Base-by-base conservation (phyloP, 805 yeast species). In the Lipomyces starkeyi region DNA sequence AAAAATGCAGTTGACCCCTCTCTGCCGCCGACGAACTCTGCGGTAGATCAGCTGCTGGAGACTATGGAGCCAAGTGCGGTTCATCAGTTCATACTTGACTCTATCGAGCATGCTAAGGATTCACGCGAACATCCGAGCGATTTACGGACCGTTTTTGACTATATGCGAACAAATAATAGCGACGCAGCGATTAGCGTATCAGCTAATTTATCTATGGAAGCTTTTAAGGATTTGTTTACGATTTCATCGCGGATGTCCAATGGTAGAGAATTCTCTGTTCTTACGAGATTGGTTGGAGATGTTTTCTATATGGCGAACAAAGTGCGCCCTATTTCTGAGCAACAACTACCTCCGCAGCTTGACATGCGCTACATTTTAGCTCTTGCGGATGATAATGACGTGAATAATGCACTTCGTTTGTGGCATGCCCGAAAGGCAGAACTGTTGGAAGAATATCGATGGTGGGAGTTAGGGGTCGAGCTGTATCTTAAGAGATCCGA, bases 391-490 rank as follows among this genome's bases (percentile, higher is more conserved):
- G n/a, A 13, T 14, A 58, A 64, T 35, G 17, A 54, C n/a, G 40
- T 58, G 20, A 32, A 27, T 9, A 58, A 47, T 7, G 70, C 70
- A 2, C 52, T 67, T 22, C 32, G 49, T 22, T 3, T 52, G 17
- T 67, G 70, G 70, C 56, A 61, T 14, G 37, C 25, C 2, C 56
- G n/a, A 14, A 34, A 58, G 43, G 17, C 29, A 2, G 61, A 57
- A 29, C 57, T 17, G 17, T 34, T 11, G 3, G 58, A 27, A 13
- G 43, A 61, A 20, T 32, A 47, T 4, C 20, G 34, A 29, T 68
- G 71, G 71, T 34, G 35, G 61, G 69, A 68, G 35, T 22, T 58
- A 20, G 66, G 69, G 1, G 63, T 61, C 11, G 6, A 49, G 56
- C 43, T 68, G 14, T 62, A 62, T 34, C 49, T 65, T 8, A 32